Evolutionary conservation across 768 basidiomycete species (phyloP), one percentile per base, ranked within the genome.

Genomic region (Podaxis sp.): DNA sequence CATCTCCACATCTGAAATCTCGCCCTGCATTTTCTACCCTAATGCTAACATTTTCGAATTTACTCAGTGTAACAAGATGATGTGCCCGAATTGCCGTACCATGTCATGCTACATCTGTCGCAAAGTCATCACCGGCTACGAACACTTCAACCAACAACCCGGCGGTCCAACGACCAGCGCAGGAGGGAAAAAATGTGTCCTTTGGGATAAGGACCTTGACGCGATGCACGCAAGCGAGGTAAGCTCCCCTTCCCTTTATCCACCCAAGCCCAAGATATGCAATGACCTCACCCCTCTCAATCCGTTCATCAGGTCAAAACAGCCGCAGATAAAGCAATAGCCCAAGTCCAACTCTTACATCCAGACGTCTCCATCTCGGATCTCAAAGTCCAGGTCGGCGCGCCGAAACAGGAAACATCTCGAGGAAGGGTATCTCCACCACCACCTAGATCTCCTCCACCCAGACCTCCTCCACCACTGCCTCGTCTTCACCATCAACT

Each of bases 11-110:
- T 32, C 28, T 32, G 7, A 32, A 32, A 32, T 32, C 32, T 32
- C 32, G 1, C 32, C 32, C 7, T 7, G 84, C 77, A 38, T 50
- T 47, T 27, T 40, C 18, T 5, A 40, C n/a, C 44, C 1, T 14
- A 28, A 16, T 18, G 32, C 28, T 44, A n/a, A 57, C 37, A 53
- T 66, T 36, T 61, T 59, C 56, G 28, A 44, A 42, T 7, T 4
- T 16, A 7, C 9, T 5, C 64, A 92, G 88, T 96, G 95, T 75
- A 96, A 96, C 82, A 96, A 96, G 71, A 95, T 97, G 87, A 81
- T 77, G 0, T 93, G 91, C 66, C 83, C 87, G 1, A 74, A 87
- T 61, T 96, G 95, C 67, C 63, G 50, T 1, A 86, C 91, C 0
- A 37, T 90, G 42, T 93, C 89, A 0, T 97, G 95, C 72, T 95